A percentile compares a stretch with the other conserved stretches of the same genome.
Evolutionary conservation across 148 eudicot species (phyloP).

Genomic region (Nyssa sinensis): DNA sequence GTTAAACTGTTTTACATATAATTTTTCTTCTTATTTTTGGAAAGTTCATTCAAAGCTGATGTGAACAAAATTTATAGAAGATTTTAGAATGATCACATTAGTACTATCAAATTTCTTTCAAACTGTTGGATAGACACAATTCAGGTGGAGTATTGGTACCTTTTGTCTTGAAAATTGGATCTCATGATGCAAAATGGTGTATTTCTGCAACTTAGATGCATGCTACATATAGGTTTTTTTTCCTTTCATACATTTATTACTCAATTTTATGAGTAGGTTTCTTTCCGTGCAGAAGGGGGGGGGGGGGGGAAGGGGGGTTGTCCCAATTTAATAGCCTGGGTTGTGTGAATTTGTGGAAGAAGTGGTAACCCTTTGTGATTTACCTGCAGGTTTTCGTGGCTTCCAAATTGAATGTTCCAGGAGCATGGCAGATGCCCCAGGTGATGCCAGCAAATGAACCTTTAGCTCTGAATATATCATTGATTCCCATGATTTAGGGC

Average conservation of each 20-base stretch:
- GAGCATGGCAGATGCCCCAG: slow-evolving; percentile 99
- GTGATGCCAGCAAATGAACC: slow-evolving; percentile 25
- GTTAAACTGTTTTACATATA: no score
- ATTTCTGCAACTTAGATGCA: not conserved
- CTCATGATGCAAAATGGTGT: not conserved
- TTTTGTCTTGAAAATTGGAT: not conserved
- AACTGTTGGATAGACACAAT: not conserved
- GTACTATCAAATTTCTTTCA: not conserved
- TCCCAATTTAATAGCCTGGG: not conserved
- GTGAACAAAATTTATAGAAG: not conserved
- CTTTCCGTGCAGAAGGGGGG: not conserved
- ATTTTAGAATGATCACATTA: not conserved
- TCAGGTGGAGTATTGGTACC: not conserved
- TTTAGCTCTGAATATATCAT: not conserved
- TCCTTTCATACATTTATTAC: not conserved
- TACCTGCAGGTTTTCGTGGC: slow-evolving; percentile 82
- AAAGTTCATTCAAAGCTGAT: not conserved
- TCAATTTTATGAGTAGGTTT: not conserved
- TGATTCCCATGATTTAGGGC: not conserved
- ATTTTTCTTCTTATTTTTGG: not conserved
- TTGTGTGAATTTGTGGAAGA: not conserved
- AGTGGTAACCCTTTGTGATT: slow-evolving; percentile 9
- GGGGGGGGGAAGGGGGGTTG: no score
- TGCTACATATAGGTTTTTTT: not conserved
- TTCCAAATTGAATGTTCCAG: slow-evolving; percentile 96